These are phyloP conservation scores for Plantago coronopus DNA, from an alignment of 305 asterid genomes.

Conservation along the genomic window DNA sequence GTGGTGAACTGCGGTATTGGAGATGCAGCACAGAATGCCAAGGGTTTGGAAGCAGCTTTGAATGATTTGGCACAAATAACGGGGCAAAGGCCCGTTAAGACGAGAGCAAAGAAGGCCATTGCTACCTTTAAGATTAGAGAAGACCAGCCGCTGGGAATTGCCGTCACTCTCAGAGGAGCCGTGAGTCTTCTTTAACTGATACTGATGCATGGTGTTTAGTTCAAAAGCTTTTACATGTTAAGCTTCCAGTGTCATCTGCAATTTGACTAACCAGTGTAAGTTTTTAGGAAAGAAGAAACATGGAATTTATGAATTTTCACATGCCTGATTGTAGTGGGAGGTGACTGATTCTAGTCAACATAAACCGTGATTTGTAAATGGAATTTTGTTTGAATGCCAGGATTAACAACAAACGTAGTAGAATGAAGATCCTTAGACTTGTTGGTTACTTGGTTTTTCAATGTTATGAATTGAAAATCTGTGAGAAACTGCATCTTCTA, in stretches of 20 bases:
- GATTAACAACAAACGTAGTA: not conserved
- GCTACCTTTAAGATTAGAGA: conserved; percentile 89
- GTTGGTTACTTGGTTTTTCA: not conserved
- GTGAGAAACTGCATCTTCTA: not conserved
- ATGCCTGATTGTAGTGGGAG: not conserved
- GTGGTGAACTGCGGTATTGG: conserved; percentile 98
- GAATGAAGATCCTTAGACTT: not conserved
- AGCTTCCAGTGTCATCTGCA: not conserved
- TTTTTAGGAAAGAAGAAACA: not conserved
- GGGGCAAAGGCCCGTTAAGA: conserved; percentile 89
- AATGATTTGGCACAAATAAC: conserved; percentile 84
- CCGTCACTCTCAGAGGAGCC: conserved; percentile 84
- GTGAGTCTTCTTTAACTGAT: conserved; percentile 31
- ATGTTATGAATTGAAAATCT: not conserved
- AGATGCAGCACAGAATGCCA: conserved; percentile 97
- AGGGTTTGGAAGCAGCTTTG: conserved; percentile 92
- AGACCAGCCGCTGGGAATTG: conserved; percentile 82
- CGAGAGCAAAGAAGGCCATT: conserved; percentile 90
- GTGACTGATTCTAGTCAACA: conserved; percentile 1
- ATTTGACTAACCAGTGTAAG: not conserved
- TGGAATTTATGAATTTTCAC: not conserved
- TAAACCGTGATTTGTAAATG: not conserved
- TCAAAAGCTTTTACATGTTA: not conserved
- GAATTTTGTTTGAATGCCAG: not conserved
- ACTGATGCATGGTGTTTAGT: not conserved